phyloP scores from a whole-genome alignment of 2,329 filamentous ascomycete species.

The Bipolaris cookei region DNA sequence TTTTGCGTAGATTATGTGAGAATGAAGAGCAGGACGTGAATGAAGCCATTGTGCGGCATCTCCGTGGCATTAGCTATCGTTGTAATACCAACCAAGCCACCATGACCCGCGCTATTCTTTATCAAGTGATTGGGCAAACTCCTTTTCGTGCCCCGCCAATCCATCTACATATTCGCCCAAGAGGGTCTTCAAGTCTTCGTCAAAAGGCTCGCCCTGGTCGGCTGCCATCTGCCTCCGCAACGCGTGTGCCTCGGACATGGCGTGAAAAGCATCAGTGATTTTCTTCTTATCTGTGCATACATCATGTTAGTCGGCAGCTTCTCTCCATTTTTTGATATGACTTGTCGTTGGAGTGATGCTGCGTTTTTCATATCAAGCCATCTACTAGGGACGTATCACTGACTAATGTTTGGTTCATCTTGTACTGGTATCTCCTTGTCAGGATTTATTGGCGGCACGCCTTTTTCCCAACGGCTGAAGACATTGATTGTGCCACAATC shows the following conservation, averaged over 20 bases:
- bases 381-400: constrained; percentile 4
- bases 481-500: constrained; percentile 51
- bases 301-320: constrained; percentile 3
- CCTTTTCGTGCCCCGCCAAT: constrained; percentile 11
- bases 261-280: constrained; percentile 10
- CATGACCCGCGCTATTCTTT: background rate
- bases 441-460: constrained; percentile 18
- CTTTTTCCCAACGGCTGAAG: constrained; percentile 43
- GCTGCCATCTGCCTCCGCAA: constrained; percentile 10
- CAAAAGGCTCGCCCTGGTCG: constrained; percentile 11
- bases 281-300: constrained; percentile 10
- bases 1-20: too few relatives aligned
- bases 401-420: constrained; percentile 6
- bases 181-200: constrained; percentile 8
- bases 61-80: background rate
- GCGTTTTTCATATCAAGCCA: background rate
- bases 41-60: background rate
- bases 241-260: constrained; percentile 10
- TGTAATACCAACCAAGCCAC: background rate
- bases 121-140: constrained; percentile 8
- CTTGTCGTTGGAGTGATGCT: background rate
- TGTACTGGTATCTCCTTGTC: constrained; percentile 12
- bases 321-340: background rate
- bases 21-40: background rate
- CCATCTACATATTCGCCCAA: constrained; percentile 11